A percentile compares a stretch with the other conserved stretches of the same genome.
These are phyloP conservation scores for Phytophthora idaei DNA, from an alignment of 352 stramenopile species.

Conservation along the genomic window DNA sequence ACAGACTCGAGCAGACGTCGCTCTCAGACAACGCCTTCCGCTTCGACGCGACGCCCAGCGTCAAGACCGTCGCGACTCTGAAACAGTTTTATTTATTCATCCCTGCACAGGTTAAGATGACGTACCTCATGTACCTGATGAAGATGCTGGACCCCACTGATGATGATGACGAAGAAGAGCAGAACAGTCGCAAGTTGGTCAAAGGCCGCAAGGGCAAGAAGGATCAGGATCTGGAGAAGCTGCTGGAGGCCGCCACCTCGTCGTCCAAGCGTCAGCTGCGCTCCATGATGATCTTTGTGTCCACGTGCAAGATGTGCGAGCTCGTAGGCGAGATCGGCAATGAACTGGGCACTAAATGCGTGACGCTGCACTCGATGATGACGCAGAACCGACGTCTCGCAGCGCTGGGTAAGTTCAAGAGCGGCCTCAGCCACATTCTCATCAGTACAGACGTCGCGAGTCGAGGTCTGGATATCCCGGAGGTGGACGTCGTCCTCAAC, in stretches of 20 bases:
- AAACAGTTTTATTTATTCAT: conserved; percentile 99
- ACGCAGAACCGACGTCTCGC: conserved; percentile 94
- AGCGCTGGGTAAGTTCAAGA: conserved; percentile 98
- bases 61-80: conserved; percentile 92
- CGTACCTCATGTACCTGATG: conserved; percentile 94
- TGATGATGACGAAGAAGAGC: conserved; percentile 66
- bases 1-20: conserved; percentile 78
- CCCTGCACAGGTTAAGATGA: conserved; percentile 95
- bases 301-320: conserved; percentile 95
- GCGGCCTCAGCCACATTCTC: conserved; percentile 91
- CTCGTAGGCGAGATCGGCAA: conserved; percentile 94
- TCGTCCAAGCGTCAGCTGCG: conserved; percentile 44
- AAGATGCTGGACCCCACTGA: conserved; percentile 62
- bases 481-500: conserved; percentile 97
- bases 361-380: conserved; percentile 96
- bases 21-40: conserved; percentile 62
- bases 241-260: conserved; percentile 23
- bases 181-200: conserved; percentile 34
- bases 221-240: conserved; percentile 32
- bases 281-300: conserved; percentile 97
- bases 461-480: conserved; percentile 96
- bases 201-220: conserved; percentile 45
- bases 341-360: conserved; percentile 92
- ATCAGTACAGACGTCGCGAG: conserved; percentile 98
- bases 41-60: conserved; percentile 75